Evolutionary conservation across 31 red algal species (phyloP).

Genomic region (Asparagopsis taxiformis): DNA sequence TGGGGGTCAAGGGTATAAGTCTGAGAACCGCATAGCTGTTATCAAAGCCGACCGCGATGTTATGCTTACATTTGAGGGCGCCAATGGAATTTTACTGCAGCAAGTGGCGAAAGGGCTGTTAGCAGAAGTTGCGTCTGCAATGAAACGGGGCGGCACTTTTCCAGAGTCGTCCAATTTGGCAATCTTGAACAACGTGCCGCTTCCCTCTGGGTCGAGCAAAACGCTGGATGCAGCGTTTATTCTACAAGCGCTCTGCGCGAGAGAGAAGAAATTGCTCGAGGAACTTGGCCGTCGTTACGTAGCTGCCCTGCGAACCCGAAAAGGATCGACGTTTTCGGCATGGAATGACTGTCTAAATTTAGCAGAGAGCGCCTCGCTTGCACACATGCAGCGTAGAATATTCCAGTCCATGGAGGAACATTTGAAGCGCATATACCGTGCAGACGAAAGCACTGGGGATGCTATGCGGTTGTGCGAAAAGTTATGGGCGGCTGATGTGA

Average conservation of each 20-base stretch:
- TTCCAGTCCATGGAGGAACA: constrained; percentile 10
- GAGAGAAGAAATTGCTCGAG: too few species aligned
- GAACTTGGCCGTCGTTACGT: too few species aligned
- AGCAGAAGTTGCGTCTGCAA: constrained; percentile 18
- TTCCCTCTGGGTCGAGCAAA: too few species aligned
- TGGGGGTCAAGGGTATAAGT: constrained; percentile 85
- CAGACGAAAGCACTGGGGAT: constrained; percentile 6
- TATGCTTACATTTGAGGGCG: constrained; percentile 81
- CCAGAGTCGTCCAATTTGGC: too few species aligned
- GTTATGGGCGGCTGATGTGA: constrained; percentile 12
- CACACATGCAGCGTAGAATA: constrained; percentile 34
- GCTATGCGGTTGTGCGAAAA: constrained; percentile 32
- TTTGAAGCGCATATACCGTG: constrained; percentile 3
- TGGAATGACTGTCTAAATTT: constrained; percentile 43
- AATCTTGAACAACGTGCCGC: too few species aligned
- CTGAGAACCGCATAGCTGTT: constrained; percentile 70
- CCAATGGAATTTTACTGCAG: constrained; percentile 79
- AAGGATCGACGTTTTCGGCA: constrained; percentile 50
- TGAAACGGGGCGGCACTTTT: too few species aligned
- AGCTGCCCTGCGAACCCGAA: too few species aligned
- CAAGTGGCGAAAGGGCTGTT: constrained; percentile 68
- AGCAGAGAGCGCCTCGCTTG: constrained; percentile 30
- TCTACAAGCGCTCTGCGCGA: too few species aligned
- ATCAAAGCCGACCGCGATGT: constrained; percentile 76
- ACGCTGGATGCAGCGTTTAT: too few species aligned